Conservation (phyloP, 495 filamentous ascomycete species). For the Echria macrotheca region DNA sequence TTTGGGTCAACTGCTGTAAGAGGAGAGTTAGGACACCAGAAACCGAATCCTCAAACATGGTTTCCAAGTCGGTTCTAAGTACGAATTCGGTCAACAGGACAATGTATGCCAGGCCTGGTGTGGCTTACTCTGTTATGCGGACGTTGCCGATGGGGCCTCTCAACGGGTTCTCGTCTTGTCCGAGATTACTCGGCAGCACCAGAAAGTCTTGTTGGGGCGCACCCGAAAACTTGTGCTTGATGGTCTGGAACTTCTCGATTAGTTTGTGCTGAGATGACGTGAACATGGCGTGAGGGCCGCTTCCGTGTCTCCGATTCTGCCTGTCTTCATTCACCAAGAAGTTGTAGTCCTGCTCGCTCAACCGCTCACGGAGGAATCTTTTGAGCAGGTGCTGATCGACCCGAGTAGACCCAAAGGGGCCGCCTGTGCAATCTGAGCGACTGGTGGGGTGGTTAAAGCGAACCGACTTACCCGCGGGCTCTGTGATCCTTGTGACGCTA, state of each 20-base stretch:
- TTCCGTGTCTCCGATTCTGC: not conserved
- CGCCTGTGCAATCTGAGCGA: not conserved
- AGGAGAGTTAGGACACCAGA: constrained; percentile 3
- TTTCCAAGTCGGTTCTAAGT: constrained; percentile 6
- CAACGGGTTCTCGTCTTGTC: not conserved
- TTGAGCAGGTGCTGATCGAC: constrained; percentile 9
- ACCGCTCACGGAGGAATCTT: constrained; percentile 1
- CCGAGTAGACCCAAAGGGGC: constrained; percentile 3
- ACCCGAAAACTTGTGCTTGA: constrained; percentile 11
- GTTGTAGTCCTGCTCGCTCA: not conserved
- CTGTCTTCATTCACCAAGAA: not conserved
- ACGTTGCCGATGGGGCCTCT: not conserved
- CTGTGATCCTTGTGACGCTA: not conserved
- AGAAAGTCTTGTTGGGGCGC: not conserved
- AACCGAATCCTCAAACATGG: constrained; percentile 12
- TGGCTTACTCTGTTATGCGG: not conserved
- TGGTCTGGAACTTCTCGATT: constrained; percentile 6
- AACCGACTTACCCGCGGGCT: not conserved
- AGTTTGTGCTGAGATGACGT: not conserved
- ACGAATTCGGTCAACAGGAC: not conserved
- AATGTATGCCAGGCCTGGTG: not conserved
- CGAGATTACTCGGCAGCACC: constrained; percentile 5
- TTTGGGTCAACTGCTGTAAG: constrained; percentile 4
- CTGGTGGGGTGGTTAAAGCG: not conserved
- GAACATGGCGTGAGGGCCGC: constrained; percentile 3